Base-by-base conservation (phyloP, 805 yeast species). In the Saccharomyces mikatae region DNA sequence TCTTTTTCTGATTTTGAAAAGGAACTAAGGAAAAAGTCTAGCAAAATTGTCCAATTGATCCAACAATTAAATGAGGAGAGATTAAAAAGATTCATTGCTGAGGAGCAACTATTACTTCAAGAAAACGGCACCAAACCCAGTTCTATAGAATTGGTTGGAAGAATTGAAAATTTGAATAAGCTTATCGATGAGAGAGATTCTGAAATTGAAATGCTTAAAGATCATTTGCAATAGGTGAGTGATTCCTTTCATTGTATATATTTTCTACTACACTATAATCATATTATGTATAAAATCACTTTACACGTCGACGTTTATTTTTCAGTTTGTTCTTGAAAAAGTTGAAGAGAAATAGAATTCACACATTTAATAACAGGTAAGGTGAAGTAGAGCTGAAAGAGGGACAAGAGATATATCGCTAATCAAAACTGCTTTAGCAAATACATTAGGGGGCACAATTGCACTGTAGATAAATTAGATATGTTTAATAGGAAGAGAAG, bases 51-150 rank as follows among this genome's bases (percentile, higher is more conserved):
- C 1, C 78, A 78, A 24, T 63, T 87, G 54, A 79, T 84, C 46
- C 80, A 79, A 48, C 78, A 79, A 56, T 65, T 87, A 54, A 80
- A 79, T 53, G 81, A 80, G 30, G 92, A 87, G 65, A 74, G 92
- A 57, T 73, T 80, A 58, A 77, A 81, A 54, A 71, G 95, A 52
- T 82, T 79, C 59, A 80, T 84, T 29, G 83, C 89, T 29, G 94
- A 87, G 61, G 91, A 86, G 58, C 83, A 84, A 59, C 80, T 84
- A 0, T 63, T 86, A 32, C 67, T 82, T 41, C 65, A 76, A 56
- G 87, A 83, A 58, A 73, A 78, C 59, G 81, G 82, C 10, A 70
- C 72, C 51, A 66, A 74, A 29, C 84, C 87, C 29, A 75, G 81
- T 51, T 71, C 82, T 17, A 71, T 83, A 30, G 82, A 83, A 52